Evolutionary conservation across 345 rosid genomes (phyloP).

Genomic region (Camelina neglecta): DNA sequence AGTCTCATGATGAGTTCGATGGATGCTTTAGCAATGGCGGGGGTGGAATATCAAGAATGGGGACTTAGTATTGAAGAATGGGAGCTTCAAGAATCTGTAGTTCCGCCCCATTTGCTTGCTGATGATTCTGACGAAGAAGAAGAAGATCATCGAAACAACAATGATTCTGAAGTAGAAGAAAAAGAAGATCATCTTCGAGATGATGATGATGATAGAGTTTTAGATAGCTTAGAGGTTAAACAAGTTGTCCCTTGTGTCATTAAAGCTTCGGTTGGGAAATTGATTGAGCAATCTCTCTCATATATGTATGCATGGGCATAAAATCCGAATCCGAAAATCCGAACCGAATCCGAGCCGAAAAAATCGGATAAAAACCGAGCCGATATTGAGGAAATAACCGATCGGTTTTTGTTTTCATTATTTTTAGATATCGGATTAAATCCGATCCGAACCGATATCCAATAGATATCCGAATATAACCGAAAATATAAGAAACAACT

Average conservation of each 20-base stretch:
- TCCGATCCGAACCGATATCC: too few species aligned
- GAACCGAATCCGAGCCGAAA: too few species aligned
- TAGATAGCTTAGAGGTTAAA: slow-evolving; percentile 5
- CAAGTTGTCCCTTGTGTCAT: slow-evolving; percentile 21
- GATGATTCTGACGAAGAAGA: slow-evolving; percentile 30
- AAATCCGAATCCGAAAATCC: too few species aligned
- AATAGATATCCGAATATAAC: too few species aligned
- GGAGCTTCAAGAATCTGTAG: slow-evolving; percentile 42
- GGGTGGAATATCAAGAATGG: slow-evolving; percentile 44
- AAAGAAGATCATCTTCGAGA: slow-evolving; percentile 8
- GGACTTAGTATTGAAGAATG: slow-evolving; percentile 46
- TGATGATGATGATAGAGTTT: slow-evolving; percentile 17
- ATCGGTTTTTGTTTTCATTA: too few species aligned
- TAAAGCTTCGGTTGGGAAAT: slow-evolving; percentile 9
- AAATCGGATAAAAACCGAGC: too few species aligned
- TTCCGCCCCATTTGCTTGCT: slow-evolving; percentile 47
- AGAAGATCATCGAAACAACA: not conserved
- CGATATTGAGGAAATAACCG: too few species aligned
- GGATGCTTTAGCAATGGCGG: slow-evolving; percentile 62
- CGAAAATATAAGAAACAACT: too few species aligned
- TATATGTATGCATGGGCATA: slow-evolving; percentile 1
- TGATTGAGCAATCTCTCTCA: slow-evolving; percentile 3
- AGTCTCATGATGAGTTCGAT: slow-evolving; percentile 33
- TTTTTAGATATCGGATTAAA: too few species aligned
- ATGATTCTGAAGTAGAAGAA: not conserved